Evolutionary conservation across 768 basidiomycete species (phyloP).

Genomic region (Auricularia auricula-judae): DNA sequence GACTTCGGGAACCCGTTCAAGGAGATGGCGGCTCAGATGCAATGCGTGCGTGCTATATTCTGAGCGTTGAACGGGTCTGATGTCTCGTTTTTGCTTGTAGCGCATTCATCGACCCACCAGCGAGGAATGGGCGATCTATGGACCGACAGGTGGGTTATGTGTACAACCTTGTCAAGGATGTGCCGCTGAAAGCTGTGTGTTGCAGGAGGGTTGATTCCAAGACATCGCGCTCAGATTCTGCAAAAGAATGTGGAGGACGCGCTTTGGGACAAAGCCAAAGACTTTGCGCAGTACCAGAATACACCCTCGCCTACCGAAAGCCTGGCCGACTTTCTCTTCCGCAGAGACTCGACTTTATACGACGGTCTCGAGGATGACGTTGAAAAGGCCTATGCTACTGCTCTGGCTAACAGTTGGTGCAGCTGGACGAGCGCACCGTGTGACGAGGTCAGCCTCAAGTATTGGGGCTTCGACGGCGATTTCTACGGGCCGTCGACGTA

Average conservation of each 20-base stretch:
- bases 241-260: neutral
- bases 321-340: neutral
- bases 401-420: neutral
- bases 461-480: conserved; percentile 12
- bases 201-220: too few species aligned
- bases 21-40: conserved; percentile 6
- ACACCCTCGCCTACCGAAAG: neutral
- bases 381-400: neutral
- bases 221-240: neutral
- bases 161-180: too few species aligned
- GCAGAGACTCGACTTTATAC: neutral
- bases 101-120: too few species aligned
- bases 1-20: conserved; percentile 9
- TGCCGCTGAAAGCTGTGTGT: too few species aligned
- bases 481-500: conserved; percentile 8
- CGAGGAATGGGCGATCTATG: too few species aligned
- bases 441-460: conserved; percentile 8
- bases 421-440: conserved; percentile 10
- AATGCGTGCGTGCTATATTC: conserved; percentile 1
- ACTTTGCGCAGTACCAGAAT: neutral
- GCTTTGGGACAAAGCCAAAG: neutral
- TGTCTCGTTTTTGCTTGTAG: too few species aligned
- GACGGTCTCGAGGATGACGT: neutral
- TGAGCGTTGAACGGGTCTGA: too few species aligned
- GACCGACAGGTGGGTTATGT: too few species aligned